Evolutionary conservation across 176 grass and related monocot species (phyloP).

Genomic region (Hordeum marinum): DNA sequence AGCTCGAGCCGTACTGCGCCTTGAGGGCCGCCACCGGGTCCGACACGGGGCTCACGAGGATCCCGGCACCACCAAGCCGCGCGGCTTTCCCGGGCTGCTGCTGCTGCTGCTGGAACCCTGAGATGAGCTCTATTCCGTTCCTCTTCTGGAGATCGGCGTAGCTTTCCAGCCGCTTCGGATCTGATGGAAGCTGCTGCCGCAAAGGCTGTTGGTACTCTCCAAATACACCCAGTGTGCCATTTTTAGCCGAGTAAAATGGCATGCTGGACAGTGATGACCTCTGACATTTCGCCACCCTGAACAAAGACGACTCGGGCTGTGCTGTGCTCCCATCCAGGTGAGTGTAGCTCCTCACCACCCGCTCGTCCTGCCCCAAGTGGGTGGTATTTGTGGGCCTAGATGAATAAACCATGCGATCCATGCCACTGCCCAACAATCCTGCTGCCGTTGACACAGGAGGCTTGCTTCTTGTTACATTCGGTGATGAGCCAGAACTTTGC

Average conservation of each 20-base stretch:
- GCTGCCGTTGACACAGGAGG: constrained; percentile 24
- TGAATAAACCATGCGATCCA: constrained; percentile 34
- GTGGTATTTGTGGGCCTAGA: constrained; percentile 18
- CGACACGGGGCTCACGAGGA: constrained; percentile 40
- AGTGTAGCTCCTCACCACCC: constrained; percentile 26
- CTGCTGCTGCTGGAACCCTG: constrained; percentile 40
- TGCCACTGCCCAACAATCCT: constrained; percentile 17
- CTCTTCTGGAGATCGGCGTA: constrained; percentile 52
- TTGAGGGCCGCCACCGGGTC: constrained; percentile 61
- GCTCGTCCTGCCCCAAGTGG: constrained; percentile 40
- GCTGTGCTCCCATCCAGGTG: constrained; percentile 45
- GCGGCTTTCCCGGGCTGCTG: constrained; percentile 35
- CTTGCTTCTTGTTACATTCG: constrained; percentile 41
- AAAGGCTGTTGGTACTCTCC: constrained; percentile 46
- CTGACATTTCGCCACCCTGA: constrained; percentile 46
- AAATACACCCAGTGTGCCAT: constrained; percentile 26
- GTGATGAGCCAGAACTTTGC: constrained; percentile 51
- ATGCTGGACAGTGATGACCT: constrained; percentile 40
- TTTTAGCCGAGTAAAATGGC: constrained; percentile 62
- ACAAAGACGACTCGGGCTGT: constrained; percentile 41
- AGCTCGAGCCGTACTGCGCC: constrained; percentile 42
- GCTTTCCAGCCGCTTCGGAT: constrained; percentile 37
- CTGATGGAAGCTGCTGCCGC: constrained; percentile 37
- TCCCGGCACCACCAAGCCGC: constrained; percentile 32
- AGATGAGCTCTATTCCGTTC: constrained; percentile 42